Conservation (phyloP, 1,139 yeast genomes). For the Hansenula sp. region DNA sequence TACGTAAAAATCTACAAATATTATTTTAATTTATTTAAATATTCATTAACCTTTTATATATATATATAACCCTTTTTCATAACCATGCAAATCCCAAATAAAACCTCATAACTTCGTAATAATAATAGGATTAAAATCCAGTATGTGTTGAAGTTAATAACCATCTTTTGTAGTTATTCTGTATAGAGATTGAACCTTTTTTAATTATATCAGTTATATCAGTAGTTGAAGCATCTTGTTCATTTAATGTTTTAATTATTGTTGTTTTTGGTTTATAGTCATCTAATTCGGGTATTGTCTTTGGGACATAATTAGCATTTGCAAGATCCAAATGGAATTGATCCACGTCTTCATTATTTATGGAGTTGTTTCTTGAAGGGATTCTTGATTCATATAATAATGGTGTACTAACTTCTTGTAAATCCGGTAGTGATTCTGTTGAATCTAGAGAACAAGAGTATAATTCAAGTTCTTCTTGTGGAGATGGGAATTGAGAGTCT, state of each 20-base stretch:
- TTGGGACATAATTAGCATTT: neutral
- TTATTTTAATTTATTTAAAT: no score
- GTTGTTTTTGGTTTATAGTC: neutral
- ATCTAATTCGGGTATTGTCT: conserved; percentile 1
- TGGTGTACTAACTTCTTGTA: conserved; percentile 17
- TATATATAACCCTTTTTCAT: no score
- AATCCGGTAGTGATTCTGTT: conserved; percentile 11
- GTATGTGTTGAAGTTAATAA: conserved; percentile 3
- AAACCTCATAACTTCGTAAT: neutral
- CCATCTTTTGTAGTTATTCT: conserved; percentile 23
- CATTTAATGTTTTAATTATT: conserved; percentile 2
- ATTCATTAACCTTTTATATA: no score
- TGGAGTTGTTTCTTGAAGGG: conserved; percentile 11
- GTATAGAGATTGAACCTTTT: conserved; percentile 17
- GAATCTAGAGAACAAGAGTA: conserved; percentile 16
- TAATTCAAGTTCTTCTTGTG: conserved; percentile 5
- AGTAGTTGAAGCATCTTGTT: neutral
- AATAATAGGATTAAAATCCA: no score
- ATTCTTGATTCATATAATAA: conserved; percentile 18
- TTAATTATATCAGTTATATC: conserved; percentile 9
- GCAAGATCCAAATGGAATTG: conserved; percentile 11
- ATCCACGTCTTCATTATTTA: conserved; percentile 8
- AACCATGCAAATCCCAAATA: neutral
- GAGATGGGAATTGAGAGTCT: neutral
- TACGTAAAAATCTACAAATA: no score